phyloP scores from a whole-genome alignment of 2,329 filamentous ascomycete genomes.

The Arthrobotrys entomopaga region DNA sequence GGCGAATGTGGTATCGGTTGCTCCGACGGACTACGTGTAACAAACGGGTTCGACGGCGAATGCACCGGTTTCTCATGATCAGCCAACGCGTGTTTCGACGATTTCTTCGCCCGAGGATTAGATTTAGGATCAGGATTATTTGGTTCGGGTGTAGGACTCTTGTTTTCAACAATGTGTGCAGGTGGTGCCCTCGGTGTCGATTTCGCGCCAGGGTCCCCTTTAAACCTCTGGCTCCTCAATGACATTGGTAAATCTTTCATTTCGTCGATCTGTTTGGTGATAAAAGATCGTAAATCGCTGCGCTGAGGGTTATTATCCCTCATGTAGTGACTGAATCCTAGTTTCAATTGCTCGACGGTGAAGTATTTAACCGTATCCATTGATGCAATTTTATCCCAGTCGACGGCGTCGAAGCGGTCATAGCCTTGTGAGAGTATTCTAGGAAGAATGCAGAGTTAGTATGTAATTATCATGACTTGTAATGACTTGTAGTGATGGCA shows the following conservation, averaged over 20 bases:
- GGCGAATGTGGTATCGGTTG: background rate
- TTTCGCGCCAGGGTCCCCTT: too few relatives aligned
- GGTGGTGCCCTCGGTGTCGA: too few relatives aligned
- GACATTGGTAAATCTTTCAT: conserved; percentile 27
- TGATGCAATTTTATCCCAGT: conserved; percentile 44
- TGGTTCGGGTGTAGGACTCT: too few relatives aligned
- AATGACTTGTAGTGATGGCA: background rate
- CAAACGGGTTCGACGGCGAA: conserved; percentile 39
- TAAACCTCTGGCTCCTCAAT: conserved; percentile 28
- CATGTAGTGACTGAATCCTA: conserved; percentile 38
- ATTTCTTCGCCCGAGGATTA: conserved; percentile 1
- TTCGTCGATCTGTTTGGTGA: conserved; percentile 17
- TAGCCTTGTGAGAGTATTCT: conserved; percentile 44
- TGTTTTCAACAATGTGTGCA: too few relatives aligned
- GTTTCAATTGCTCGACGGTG: conserved; percentile 38
- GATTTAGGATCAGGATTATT: too few relatives aligned
- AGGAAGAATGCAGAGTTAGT: conserved; percentile 3
- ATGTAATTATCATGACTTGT: background rate
- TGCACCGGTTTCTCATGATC: conserved; percentile 5
- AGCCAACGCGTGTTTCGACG: background rate
- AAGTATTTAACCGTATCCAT: conserved; percentile 40
- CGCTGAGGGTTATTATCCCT: conserved; percentile 23
- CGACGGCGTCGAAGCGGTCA: conserved; percentile 25
- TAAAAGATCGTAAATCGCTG: conserved; percentile 39
- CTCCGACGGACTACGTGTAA: background rate